These are phyloP conservation scores for Hibiscus tridactylites DNA, from an alignment of 345 rosid genomes.

Conservation along the genomic window DNA sequence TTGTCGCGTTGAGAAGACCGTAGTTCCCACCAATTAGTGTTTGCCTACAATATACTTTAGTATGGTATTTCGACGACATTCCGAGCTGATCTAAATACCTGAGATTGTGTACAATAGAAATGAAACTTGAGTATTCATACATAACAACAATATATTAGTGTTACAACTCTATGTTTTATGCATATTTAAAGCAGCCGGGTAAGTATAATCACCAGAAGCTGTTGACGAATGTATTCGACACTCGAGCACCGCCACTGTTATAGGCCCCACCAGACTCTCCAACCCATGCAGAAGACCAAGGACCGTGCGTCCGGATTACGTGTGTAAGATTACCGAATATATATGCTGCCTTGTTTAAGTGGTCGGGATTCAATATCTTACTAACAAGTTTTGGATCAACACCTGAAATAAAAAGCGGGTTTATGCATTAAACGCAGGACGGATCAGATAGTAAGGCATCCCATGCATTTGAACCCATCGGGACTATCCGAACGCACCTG, in stretches of 20 bases:
- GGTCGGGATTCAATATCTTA: conserved; percentile 70
- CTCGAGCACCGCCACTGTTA: conserved; percentile 80
- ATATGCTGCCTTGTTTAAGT: conserved; percentile 43
- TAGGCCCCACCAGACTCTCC: conserved; percentile 99
- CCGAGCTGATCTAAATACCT: conserved; percentile 99
- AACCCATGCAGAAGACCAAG: conserved; percentile 96
- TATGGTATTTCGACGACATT: conserved; percentile 74
- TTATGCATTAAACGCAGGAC: neutral
- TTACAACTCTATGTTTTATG: neutral
- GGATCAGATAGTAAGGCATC: neutral
- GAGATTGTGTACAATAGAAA: neutral
- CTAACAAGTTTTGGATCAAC: conserved; percentile 59
- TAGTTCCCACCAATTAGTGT: conserved; percentile 87
- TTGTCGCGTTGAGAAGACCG: conserved; percentile 63
- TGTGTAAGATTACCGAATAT: conserved; percentile 50
- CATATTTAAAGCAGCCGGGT: neutral
- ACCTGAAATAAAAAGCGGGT: conserved; percentile 40
- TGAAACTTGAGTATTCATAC: neutral
- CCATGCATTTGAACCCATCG: neutral
- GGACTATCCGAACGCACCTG: conserved; percentile 38
- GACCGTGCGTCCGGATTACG: conserved; percentile 50
- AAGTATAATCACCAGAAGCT: conserved; percentile 71
- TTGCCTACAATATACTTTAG: conserved; percentile 97
- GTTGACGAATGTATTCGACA: conserved; percentile 79
- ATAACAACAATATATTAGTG: neutral